phyloP scores from a whole-genome alignment of 345 rosid genomes.

The Aegle marmelos region DNA sequence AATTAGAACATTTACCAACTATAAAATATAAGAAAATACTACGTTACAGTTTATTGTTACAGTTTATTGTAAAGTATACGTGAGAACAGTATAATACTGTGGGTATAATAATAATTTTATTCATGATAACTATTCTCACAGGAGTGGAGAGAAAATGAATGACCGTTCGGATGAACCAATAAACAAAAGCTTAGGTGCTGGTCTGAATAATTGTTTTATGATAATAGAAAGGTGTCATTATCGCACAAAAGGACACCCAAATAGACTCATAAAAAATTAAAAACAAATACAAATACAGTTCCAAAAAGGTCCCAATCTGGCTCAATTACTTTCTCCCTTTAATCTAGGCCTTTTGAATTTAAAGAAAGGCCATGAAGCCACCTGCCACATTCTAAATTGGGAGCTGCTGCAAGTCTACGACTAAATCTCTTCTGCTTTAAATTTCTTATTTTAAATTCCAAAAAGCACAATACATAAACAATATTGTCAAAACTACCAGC shows the following conservation, averaged over 20 bases:
- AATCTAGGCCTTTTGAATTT: not conserved
- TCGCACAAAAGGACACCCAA: not conserved
- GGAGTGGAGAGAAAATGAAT: too few species aligned
- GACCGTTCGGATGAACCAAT: too few species aligned
- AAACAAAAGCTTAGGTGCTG: not conserved
- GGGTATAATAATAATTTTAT: too few species aligned
- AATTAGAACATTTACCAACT: too few species aligned
- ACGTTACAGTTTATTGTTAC: too few species aligned
- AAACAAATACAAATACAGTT: not conserved
- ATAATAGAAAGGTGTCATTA: not conserved
- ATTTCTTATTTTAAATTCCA: not conserved
- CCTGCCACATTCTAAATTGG: slow-evolving; percentile 9
- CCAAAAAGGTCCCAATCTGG: not conserved
- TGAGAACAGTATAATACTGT: too few species aligned
- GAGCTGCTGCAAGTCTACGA: not conserved
- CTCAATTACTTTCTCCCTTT: not conserved
- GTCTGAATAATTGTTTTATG: not conserved
- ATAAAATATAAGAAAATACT: too few species aligned
- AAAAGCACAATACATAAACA: not conserved
- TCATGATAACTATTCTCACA: too few species aligned
- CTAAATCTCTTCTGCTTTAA: not conserved
- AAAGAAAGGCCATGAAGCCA: not conserved
- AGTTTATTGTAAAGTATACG: too few species aligned
- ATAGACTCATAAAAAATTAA: not conserved
- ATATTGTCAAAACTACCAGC: not conserved